Conservation (phyloP, 176 grass and related monocot species). For the Musa acuminata region DNA sequence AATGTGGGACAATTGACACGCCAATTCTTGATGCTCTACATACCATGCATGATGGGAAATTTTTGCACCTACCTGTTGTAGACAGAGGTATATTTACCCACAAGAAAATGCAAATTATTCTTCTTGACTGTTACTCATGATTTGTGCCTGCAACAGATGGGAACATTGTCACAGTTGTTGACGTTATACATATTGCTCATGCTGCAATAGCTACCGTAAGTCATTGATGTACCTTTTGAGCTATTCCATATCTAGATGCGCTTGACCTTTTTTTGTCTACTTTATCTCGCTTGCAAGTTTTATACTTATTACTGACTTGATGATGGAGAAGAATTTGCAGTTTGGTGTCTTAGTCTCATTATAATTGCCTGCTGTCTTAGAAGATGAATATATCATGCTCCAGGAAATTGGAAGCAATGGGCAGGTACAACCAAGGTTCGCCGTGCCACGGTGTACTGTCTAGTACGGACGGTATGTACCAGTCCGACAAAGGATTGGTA, state of each 20-base stretch:
- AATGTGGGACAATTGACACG: slow-evolving; percentile 75
- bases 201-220: slow-evolving; percentile 86
- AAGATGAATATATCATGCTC: not conserved
- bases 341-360: not conserved
- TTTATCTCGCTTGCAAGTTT: too few species aligned
- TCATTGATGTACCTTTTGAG: not conserved
- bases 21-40: slow-evolving; percentile 94
- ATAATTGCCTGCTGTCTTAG: too few species aligned
- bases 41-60: slow-evolving; percentile 91
- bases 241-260: not conserved
- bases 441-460: too few species aligned
- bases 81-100: slow-evolving; percentile 42
- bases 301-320: too few species aligned
- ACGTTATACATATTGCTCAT: slow-evolving; percentile 97
- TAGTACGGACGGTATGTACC: too few species aligned
- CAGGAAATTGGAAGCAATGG: not conserved
- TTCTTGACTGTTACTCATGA: not conserved
- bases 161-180: slow-evolving; percentile 73
- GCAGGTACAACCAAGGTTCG: too few species aligned
- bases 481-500: too few species aligned
- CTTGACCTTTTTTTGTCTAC: not conserved
- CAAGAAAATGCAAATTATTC: not conserved
- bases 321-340: not conserved
- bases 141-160: slow-evolving; percentile 47
- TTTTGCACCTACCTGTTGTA: slow-evolving; percentile 91